These are phyloP conservation scores for Cercophora newfieldiana DNA, from an alignment of 495 filamentous ascomycete species.

Conservation along the genomic window DNA sequence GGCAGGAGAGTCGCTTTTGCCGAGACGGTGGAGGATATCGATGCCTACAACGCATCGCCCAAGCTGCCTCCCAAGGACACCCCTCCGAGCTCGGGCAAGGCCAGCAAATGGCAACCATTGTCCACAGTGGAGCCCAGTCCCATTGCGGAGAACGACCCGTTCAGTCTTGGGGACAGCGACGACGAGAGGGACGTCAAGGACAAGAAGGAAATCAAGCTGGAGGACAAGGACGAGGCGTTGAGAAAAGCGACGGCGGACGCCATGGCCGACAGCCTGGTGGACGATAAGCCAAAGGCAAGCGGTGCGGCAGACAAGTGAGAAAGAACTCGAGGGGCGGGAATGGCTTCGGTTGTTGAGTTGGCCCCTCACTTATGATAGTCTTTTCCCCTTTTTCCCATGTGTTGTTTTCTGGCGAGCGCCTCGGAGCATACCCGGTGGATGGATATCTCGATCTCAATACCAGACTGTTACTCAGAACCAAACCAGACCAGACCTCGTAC, in stretches of 20 bases:
- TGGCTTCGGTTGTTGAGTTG: background rate
- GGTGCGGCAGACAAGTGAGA: constrained; percentile 18
- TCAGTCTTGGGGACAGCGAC: constrained; percentile 93
- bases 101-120: constrained; percentile 96
- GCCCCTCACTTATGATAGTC: background rate
- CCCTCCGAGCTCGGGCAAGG: constrained; percentile 52
- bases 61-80: constrained; percentile 41
- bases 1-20: constrained; percentile 78
- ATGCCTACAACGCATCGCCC: constrained; percentile 66
- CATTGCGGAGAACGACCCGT: constrained; percentile 88
- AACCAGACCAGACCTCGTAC: too few species aligned
- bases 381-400: background rate
- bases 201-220: constrained; percentile 51
- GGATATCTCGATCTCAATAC: background rate
- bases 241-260: constrained; percentile 71
- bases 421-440: constrained; percentile 10
- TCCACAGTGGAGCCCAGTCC: constrained; percentile 84
- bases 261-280: constrained; percentile 55
- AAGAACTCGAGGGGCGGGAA: background rate
- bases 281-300: constrained; percentile 26
- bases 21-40: constrained; percentile 71
- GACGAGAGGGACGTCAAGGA: constrained; percentile 74
- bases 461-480: constrained; percentile 14
- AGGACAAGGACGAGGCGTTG: constrained; percentile 69
- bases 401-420: constrained; percentile 4